phyloP scores from a whole-genome alignment of 345 rosid genomes.

The Euphorbia lathyris region DNA sequence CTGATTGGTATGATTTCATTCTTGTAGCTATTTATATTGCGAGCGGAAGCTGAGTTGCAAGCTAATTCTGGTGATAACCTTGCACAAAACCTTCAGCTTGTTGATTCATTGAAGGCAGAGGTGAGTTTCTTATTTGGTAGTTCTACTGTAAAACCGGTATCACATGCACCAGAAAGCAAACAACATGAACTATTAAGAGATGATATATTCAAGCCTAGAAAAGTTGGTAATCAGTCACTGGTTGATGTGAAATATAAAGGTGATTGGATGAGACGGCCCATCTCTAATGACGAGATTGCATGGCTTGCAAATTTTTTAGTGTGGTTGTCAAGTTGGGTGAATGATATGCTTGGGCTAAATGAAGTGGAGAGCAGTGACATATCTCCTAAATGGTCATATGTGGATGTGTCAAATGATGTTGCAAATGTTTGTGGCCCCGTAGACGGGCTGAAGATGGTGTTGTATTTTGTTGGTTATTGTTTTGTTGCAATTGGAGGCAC shows the following conservation, averaged over 20 bases:
- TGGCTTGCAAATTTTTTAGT: constrained; percentile 77
- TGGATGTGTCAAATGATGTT: constrained; percentile 44
- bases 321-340: constrained; percentile 58
- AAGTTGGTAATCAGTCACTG: constrained; percentile 42
- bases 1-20: constrained; percentile 23
- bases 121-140: constrained; percentile 61
- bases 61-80: constrained; percentile 47
- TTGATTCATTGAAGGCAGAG: constrained; percentile 56
- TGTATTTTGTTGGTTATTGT: constrained; percentile 42
- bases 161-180: constrained; percentile 38
- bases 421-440: constrained; percentile 36
- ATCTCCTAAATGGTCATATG: constrained; percentile 43
- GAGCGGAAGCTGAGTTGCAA: constrained; percentile 86
- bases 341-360: constrained; percentile 63
- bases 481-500: constrained; percentile 39
- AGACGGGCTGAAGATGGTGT: constrained; percentile 42
- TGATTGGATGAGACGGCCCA: constrained; percentile 87
- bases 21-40: constrained; percentile 76
- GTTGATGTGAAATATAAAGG: constrained; percentile 57
- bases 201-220: constrained; percentile 78
- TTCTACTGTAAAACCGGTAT: constrained; percentile 42
- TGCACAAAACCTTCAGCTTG: constrained; percentile 35
- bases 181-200: constrained; percentile 45
- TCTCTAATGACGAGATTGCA: constrained; percentile 70
- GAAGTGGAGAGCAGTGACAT: constrained; percentile 25